Evolutionary conservation across 2,329 filamentous ascomycete genomes (phyloP).

Genomic region (Paraphaeosphaeria minitans): DNA sequence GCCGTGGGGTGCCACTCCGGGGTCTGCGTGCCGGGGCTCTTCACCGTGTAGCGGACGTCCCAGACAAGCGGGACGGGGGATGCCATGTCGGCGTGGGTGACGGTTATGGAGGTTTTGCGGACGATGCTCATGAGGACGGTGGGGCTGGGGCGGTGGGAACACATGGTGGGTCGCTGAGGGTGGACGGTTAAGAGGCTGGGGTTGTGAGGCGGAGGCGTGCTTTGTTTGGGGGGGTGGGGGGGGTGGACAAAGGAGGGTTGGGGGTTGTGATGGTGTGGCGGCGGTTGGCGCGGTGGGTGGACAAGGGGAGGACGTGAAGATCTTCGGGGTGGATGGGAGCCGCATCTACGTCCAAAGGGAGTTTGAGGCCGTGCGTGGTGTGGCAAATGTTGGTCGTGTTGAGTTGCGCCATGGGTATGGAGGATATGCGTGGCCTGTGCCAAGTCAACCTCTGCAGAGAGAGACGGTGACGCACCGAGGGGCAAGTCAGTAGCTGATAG

Average conservation of each 20-base stretch:
- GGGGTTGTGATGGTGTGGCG: neutral
- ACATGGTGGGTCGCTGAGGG: too few species aligned
- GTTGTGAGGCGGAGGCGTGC: neutral
- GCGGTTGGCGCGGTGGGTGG: neutral
- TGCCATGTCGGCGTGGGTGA: neutral
- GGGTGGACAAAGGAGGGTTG: neutral
- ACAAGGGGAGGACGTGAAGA: neutral
- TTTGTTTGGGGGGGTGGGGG: neutral
- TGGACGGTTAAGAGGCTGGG: neutral
- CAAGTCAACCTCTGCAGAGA: too few species aligned
- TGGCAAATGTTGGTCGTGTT: too few species aligned
- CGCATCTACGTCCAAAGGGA: neutral
- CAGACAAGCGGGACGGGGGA: neutral
- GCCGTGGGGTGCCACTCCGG: neutral
- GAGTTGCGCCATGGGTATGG: neutral
- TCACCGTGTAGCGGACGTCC: neutral
- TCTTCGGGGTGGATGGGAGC: neutral
- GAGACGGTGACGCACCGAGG: too few species aligned
- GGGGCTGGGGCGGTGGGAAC: neutral
- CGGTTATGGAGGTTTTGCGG: slow-evolving; percentile 2
- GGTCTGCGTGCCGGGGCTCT: neutral
- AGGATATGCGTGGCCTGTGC: too few species aligned
- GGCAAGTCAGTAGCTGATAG: too few species aligned
- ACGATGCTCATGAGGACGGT: neutral
- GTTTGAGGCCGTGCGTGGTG: too few species aligned